These are phyloP conservation scores for Sporothrix pseudoabietina DNA, from an alignment of 2,329 filamentous ascomycete genomes.

Conservation along the genomic window DNA sequence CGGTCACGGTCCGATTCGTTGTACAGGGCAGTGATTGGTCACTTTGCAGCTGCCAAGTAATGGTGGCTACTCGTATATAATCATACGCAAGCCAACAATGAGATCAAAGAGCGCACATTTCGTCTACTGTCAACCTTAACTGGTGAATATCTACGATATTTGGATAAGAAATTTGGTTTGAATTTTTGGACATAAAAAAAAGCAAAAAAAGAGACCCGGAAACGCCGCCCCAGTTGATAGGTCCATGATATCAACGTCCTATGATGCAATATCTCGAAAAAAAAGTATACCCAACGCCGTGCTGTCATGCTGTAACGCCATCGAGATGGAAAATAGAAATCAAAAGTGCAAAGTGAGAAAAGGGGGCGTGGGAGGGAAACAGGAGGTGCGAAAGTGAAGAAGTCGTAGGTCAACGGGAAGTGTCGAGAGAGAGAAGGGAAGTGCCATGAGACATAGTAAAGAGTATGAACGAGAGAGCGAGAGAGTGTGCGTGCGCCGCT, in stretches of 20 bases:
- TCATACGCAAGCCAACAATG: not conserved
- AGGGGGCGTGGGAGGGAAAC: not conserved
- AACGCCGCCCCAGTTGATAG: conserved; percentile 9
- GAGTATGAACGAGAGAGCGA: not conserved
- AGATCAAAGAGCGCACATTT: not conserved
- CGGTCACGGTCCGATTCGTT: not conserved
- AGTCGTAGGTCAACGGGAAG: not conserved
- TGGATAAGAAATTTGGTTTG: not conserved
- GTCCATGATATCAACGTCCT: not conserved
- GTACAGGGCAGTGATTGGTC: not conserved
- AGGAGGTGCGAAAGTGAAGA: not conserved
- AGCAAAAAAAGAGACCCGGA: not conserved
- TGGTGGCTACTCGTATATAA: not conserved
- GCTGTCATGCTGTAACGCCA: conserved; percentile 1
- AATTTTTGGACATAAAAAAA: not conserved
- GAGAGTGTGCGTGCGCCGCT: too few species aligned
- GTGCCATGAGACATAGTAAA: not conserved
- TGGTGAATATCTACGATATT: not conserved
- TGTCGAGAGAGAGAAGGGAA: not conserved
- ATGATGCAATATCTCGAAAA: not conserved
- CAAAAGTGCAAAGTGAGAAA: not conserved
- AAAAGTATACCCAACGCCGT: conserved; percentile 7
- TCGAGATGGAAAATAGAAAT: not conserved
- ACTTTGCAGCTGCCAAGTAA: not conserved
- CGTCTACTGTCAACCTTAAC: not conserved